phyloP scores from a whole-genome alignment of 2,329 filamentous ascomycete genomes.

The Fusarium brevicatenulatum region DNA sequence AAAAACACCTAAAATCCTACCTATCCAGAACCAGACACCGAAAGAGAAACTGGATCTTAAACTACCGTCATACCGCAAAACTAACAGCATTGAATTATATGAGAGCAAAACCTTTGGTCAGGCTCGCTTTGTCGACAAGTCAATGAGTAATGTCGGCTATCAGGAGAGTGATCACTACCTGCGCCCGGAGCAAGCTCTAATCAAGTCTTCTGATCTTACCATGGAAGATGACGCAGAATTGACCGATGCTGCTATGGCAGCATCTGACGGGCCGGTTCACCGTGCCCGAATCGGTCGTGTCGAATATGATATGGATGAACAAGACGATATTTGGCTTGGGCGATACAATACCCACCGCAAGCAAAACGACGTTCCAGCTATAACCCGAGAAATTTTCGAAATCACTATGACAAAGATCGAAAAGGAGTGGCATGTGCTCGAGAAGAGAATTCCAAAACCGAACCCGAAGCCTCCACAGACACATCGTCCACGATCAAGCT shows the following conservation, averaged over 20 bases:
- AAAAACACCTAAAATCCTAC: slow-evolving; percentile 72
- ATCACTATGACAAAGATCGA: slow-evolving; percentile 99
- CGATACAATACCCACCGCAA: slow-evolving; percentile 82
- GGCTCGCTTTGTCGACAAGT: slow-evolving; percentile 92
- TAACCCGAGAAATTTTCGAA: slow-evolving; percentile 94
- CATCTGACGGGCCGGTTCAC: slow-evolving; percentile 46
- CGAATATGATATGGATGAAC: slow-evolving; percentile 99
- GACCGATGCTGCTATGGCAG: slow-evolving; percentile 42
- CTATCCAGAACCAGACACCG: slow-evolving; percentile 81
- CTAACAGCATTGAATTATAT: slow-evolving; percentile 81
- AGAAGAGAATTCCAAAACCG: slow-evolving; percentile 96
- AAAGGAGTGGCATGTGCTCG: slow-evolving; percentile 96
- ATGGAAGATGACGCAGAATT: slow-evolving; percentile 69
- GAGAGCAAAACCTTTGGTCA: slow-evolving; percentile 88
- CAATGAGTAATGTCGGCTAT: slow-evolving; percentile 95
- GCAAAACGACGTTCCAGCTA: slow-evolving; percentile 77
- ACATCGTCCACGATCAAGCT: slow-evolving; percentile 90
- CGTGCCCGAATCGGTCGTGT: slow-evolving; percentile 75
- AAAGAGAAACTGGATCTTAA: slow-evolving; percentile 84
- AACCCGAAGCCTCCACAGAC: slow-evolving; percentile 97
- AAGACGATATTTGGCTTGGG: slow-evolving; percentile 96
- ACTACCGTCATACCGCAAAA: slow-evolving; percentile 77
- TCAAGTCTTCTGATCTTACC: slow-evolving; percentile 69
- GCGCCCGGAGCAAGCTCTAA: slow-evolving; percentile 77
- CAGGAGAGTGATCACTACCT: slow-evolving; percentile 93